Evolutionary conservation across 306 rosid genomes (phyloP), one percentile per base, ranked within the genome.

Genomic region (Dalbergia cultrata): DNA sequence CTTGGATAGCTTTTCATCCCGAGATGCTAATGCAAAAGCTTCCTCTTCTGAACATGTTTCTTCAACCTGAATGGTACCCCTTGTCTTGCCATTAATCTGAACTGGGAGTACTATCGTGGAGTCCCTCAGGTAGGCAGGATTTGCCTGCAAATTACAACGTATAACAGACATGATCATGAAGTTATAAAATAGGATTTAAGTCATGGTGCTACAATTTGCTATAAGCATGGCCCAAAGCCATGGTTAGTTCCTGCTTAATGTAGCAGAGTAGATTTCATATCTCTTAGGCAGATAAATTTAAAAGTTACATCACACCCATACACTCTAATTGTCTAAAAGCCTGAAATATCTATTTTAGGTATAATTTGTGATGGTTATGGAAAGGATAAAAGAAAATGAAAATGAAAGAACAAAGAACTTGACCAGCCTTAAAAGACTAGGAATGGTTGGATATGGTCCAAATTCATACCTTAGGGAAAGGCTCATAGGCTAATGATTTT

Each of bases 71-170:
- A 95, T 87, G 81, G 94, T 95, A 77, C 99, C 99, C 89, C 99
- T 90, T 14, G 92, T 95, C 89, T 91, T 95, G 77, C 99, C 99
- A 44, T 95, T 95, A 80, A 95, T 91, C 85, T 95, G 99, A 80
- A 95, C 97, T 7, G 98, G 99, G 65, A 91, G 89, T 67, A 93
- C 84, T 31, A 91, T 68, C 2, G 89, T 85, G 44, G 96, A 87
- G 79, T 91, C 92, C 87, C 89, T 93, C 88, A 93, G 74, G 88
- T 88, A 95, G 49, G 78, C 85, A 22, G 96, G 93, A 79, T 90
- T 77, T 19, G 87, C 97, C 99, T 89, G 92, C 75, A 37, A 90
- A 69, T 73, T 43, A 47, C 54, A 78, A 68, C 39, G 74, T 11
- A 75, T 37, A 62, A 78, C n/a, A 64, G 26, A 45, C 47, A 66